Evolutionary conservation across 129 eudicot genomes (phyloP).

Genomic region (Pulicaria dysenterica): DNA sequence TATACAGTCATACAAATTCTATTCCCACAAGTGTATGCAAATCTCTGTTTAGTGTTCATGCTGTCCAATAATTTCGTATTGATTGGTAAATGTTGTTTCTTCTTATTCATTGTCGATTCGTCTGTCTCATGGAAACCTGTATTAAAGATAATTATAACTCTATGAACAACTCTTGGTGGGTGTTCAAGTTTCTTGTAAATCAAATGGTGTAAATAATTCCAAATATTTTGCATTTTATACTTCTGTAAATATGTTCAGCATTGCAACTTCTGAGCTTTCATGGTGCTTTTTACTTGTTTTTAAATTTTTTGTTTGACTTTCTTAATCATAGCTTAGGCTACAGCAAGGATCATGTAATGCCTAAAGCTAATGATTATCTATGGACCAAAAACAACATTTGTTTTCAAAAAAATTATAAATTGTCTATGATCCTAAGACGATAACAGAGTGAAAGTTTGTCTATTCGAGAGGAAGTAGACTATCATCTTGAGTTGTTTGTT

Average conservation of each 20-base stretch:
- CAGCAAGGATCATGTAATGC: not conserved
- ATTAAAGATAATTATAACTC: slow-evolving; percentile 18
- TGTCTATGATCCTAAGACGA: too few relatives aligned
- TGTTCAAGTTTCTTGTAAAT: slow-evolving; percentile 35
- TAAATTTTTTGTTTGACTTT: not conserved
- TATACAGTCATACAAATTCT: slow-evolving; percentile 4
- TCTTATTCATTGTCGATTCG: slow-evolving; percentile 24
- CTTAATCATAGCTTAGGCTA: too few relatives aligned
- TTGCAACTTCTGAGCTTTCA: slow-evolving; percentile 18
- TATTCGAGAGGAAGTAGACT: too few relatives aligned
- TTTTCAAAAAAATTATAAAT: too few relatives aligned
- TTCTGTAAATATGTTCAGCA: slow-evolving; percentile 9
- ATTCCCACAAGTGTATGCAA: slow-evolving; percentile 22
- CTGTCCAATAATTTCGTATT: slow-evolving; percentile 31
- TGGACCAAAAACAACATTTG: too few relatives aligned
- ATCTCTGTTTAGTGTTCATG: slow-evolving; percentile 22
- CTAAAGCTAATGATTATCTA: too few relatives aligned
- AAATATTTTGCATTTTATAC: slow-evolving; percentile 17
- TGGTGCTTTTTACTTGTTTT: slow-evolving; percentile 11
- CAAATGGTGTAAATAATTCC: slow-evolving; percentile 27
- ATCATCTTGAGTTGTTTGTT: not conserved
- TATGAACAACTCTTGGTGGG: slow-evolving; percentile 26
- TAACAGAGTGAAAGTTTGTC: too few relatives aligned
- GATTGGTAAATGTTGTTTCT: slow-evolving; percentile 24
- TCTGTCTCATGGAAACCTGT: slow-evolving; percentile 27